phyloP scores from a whole-genome alignment of 306 rosid genomes.

The Medicago ruthenica region DNA sequence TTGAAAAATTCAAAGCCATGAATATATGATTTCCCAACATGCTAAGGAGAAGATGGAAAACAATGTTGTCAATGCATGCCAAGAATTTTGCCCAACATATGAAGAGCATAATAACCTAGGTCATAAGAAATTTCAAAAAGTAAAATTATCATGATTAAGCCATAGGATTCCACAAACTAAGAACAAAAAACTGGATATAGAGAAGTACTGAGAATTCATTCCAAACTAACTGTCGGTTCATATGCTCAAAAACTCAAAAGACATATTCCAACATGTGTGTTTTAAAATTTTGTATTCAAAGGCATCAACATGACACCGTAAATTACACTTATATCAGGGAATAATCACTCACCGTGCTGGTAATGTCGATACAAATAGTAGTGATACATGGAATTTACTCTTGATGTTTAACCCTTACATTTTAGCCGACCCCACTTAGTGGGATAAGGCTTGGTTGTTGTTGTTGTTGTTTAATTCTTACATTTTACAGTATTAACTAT shows the following conservation, averaged over 20 bases:
- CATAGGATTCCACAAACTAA: conserved; percentile 9
- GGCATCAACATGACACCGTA: conserved; percentile 13
- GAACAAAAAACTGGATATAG: conserved; percentile 23
- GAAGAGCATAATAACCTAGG: not conserved
- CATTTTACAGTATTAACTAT: not conserved
- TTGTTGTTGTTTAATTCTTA: conserved; percentile 9
- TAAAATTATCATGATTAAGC: not conserved
- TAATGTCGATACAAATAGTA: not conserved
- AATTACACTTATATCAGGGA: not conserved
- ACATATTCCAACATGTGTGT: not conserved
- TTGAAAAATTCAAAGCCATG: conserved; percentile 6
- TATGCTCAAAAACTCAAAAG: conserved; percentile 60
- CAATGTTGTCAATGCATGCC: conserved; percentile 3
- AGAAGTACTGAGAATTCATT: conserved; percentile 89
- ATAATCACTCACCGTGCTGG: not conserved
- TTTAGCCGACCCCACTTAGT: no score
- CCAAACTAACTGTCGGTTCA: conserved; percentile 99
- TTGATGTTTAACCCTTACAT: conserved; percentile 11
- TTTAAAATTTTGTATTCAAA: conserved; percentile 24
- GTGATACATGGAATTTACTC: not conserved
- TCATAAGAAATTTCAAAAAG: conserved; percentile 1
- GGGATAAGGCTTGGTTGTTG: no score
- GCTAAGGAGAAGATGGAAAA: conserved; percentile 30
- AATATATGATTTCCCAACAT: conserved; percentile 4
- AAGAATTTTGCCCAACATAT: not conserved